These are phyloP conservation scores for Pythium pectinolyticum DNA, from an alignment of 352 stramenopile species.

Conservation along the genomic window DNA sequence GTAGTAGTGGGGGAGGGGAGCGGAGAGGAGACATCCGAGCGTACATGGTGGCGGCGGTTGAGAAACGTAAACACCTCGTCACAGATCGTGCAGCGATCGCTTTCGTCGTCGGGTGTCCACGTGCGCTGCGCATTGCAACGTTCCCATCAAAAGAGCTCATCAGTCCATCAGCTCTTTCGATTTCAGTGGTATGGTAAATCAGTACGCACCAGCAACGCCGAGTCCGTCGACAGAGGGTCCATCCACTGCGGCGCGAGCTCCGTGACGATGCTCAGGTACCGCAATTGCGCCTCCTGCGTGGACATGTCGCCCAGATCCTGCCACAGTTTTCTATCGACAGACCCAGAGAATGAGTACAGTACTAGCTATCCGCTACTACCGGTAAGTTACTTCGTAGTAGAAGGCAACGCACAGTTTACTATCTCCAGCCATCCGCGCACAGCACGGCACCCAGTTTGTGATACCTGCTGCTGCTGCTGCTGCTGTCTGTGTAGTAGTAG, in stretches of 20 bases:
- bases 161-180: too few relatives aligned
- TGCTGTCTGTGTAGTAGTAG: too few relatives aligned
- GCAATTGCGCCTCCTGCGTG: constrained; percentile 39
- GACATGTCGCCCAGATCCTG: constrained; percentile 61
- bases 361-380: too few relatives aligned
- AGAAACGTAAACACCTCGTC: constrained; percentile 67
- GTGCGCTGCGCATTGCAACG: constrained; percentile 38
- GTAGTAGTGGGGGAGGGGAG: too few relatives aligned
- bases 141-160: too few relatives aligned
- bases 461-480: constrained; percentile 3
- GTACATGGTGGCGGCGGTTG: constrained; percentile 71
- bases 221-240: constrained; percentile 47
- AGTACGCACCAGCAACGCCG: constrained; percentile 45
- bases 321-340: constrained; percentile 48
- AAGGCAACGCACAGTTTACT: constrained; percentile 43
- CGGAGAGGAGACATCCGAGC: constrained; percentile 5
- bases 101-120: constrained; percentile 67
- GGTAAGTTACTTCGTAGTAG: neutral
- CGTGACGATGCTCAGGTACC: constrained; percentile 56
- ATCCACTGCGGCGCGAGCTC: constrained; percentile 59
- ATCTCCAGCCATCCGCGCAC: constrained; percentile 42
- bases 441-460: constrained; percentile 34
- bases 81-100: constrained; percentile 57
- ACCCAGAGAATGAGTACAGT: too few relatives aligned
- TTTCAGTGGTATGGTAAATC: too few relatives aligned